A percentile compares a stretch with the other conserved stretches of the same genome.
phyloP scores from a whole-genome alignment of 2,329 filamentous ascomycete species.

The Nemania serpens region DNA sequence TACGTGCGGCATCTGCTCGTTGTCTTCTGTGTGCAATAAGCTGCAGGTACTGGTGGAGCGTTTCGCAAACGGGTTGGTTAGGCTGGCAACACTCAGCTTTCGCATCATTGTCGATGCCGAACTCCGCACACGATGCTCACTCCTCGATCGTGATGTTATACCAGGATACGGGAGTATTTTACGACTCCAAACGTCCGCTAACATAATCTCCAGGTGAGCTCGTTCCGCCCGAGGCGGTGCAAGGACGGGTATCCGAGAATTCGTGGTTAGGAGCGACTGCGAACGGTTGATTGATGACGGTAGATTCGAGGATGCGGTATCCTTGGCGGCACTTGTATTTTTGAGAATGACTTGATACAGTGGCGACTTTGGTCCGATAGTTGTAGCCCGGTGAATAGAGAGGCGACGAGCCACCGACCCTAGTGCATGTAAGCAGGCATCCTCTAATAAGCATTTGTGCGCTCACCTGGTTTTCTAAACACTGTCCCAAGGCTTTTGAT shows the following conservation, averaged over 20 bases:
- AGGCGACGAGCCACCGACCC: conserved; percentile 68
- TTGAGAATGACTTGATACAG: conserved; percentile 82
- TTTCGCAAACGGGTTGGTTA: conserved; percentile 75
- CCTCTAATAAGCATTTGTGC: background rate
- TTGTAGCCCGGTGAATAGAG: conserved; percentile 79
- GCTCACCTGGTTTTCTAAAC: conserved; percentile 71
- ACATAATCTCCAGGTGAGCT: conserved; percentile 72
- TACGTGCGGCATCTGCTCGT: conserved; percentile 30
- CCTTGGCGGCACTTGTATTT: conserved; percentile 75
- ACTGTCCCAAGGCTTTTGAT: conserved; percentile 76
- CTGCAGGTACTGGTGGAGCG: conserved; percentile 64
- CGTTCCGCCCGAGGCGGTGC: conserved; percentile 77
- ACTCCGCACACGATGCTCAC: conserved; percentile 73
- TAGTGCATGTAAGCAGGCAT: conserved; percentile 36
- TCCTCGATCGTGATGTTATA: conserved; percentile 67
- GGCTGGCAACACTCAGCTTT: conserved; percentile 82
- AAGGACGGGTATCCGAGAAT: conserved; percentile 68
- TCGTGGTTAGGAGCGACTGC: conserved; percentile 76
- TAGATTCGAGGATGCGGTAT: conserved; percentile 51
- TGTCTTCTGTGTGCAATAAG: conserved; percentile 41
- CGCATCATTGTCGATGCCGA: conserved; percentile 88
- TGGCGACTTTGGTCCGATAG: conserved; percentile 69
- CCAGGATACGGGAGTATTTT: conserved; percentile 82
- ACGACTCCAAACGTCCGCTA: conserved; percentile 83
- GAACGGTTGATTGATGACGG: conserved; percentile 71